Conservation (phyloP, 2,329 filamentous ascomycete genomes). For the Fusarium udum region DNA sequence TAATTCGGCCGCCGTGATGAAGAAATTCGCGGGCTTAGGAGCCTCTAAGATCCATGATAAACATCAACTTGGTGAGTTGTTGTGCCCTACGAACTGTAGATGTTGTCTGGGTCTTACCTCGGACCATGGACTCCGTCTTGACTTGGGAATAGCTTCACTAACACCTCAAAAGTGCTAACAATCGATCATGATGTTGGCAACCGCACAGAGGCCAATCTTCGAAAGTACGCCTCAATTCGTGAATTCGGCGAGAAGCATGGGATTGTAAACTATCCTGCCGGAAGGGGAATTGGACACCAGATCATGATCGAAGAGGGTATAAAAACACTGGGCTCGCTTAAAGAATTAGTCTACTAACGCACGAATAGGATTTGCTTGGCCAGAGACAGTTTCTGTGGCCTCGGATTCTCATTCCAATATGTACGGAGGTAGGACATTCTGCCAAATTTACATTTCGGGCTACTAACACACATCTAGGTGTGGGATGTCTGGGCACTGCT, state of each 20-base stretch:
- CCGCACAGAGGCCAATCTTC: constrained; percentile 71
- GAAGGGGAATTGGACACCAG: constrained; percentile 88
- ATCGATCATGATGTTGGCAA: constrained; percentile 77
- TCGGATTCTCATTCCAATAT: constrained; percentile 54
- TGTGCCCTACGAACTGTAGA: no score
- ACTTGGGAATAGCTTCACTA: neutral
- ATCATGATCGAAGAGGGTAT: constrained; percentile 77
- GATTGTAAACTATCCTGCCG: constrained; percentile 79
- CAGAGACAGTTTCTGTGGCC: constrained; percentile 80
- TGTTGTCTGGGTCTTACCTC: constrained; percentile 17
- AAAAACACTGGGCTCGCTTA: fast-evolving
- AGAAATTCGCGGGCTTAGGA: neutral
- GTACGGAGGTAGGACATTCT: constrained; percentile 67
- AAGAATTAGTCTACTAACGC: neutral
- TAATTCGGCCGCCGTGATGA: neutral
- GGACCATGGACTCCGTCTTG: neutral
- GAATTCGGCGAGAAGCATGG: constrained; percentile 83
- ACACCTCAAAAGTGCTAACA: constrained; percentile 67
- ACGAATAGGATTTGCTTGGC: constrained; percentile 73
- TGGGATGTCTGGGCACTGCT: constrained; percentile 55
- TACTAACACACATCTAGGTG: neutral
- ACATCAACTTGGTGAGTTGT: constrained; percentile 59
- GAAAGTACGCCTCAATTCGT: constrained; percentile 85
- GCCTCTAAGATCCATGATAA: constrained; percentile 68
- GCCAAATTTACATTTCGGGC: neutral